These are phyloP conservation scores for Tulasnella sp. DNA, from an alignment of 768 basidiomycete genomes.

Conservation along the genomic window DNA sequence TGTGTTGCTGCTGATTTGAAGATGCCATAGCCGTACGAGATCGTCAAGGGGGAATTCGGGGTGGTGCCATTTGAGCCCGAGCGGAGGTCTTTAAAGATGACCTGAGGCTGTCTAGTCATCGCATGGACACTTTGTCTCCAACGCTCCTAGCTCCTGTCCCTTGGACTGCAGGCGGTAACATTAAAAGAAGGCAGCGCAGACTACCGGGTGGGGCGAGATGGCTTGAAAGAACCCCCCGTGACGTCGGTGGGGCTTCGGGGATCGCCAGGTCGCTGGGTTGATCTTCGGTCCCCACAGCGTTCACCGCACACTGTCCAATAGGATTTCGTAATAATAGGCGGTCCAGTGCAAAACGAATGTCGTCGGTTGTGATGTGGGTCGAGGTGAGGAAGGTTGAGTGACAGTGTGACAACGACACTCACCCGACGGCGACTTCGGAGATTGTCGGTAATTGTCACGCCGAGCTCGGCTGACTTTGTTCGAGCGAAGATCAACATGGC, in stretches of 20 bases:
- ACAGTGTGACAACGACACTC: background rate
- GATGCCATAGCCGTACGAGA: background rate
- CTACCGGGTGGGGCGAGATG: background rate
- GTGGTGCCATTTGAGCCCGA: background rate
- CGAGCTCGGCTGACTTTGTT: background rate
- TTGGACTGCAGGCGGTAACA: background rate
- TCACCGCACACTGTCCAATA: background rate
- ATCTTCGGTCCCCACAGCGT: background rate
- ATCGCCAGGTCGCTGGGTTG: background rate
- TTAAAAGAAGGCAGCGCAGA: background rate
- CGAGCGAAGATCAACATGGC: background rate
- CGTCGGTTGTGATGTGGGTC: background rate
- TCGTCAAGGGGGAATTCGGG: background rate
- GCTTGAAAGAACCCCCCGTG: background rate
- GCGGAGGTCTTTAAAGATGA: background rate
- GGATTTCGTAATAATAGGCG: background rate
- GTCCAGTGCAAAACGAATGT: background rate
- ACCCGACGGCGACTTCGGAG: background rate
- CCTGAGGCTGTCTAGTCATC: background rate
- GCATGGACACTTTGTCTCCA: background rate
- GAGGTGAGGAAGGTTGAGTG: background rate
- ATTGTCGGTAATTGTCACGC: background rate
- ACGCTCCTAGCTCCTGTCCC: constrained; percentile 5
- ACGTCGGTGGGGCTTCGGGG: background rate
- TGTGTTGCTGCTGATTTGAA: background rate